Evolutionary conservation across 768 basidiomycete genomes (phyloP), one percentile per base, ranked within the genome.

Genomic region (Lentinus brumalis): DNA sequence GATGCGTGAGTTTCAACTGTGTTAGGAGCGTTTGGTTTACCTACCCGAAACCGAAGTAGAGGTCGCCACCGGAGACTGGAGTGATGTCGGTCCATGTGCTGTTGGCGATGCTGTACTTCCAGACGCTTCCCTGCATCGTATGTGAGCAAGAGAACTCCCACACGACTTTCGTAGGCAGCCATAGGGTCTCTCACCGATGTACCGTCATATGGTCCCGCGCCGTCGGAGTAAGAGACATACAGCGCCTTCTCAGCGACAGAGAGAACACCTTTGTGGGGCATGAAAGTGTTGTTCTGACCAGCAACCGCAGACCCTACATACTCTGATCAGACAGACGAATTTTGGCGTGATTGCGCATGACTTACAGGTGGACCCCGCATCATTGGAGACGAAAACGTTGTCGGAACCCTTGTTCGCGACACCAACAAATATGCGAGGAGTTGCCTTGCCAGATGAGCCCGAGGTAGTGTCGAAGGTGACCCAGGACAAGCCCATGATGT

Each of bases 241-340:
- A 89, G 74, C 0, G 78, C 74, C 55, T 81, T 79, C 62, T 87
- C 85, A 1, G 77, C 68, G 1, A 83, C 82, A 4, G 85, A 86
- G 26, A 88, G 68, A 16, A 88, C 84, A 64, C 87, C 87, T 68
- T 86, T 87, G 73, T 89, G 87, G 2, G 86, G 84, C 30, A 89
- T 69, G 68, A 77, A 86, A 1, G 79, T 79, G 3, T 77, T 83
- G 59, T 84, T 83, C 57, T 84, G 84, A 1, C 86, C 86, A 31
- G 81, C 67, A 59, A 88, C 73, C 30, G 85, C 81, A 50, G 76
- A 68, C 86, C 86, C 84, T 86, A 47, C 3, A 54, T 12, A 31
- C 32, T 42, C 15, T 35, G 21, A 45, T 42, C 46, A 21, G 12
- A 30, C 51, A 1, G 29, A 52, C 15, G n/a, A 50, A 39, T 10